Evolutionary conservation across 2,329 filamentous ascomycete genomes (phyloP).

Genomic region (Neofusicoccum umdonicola): DNA sequence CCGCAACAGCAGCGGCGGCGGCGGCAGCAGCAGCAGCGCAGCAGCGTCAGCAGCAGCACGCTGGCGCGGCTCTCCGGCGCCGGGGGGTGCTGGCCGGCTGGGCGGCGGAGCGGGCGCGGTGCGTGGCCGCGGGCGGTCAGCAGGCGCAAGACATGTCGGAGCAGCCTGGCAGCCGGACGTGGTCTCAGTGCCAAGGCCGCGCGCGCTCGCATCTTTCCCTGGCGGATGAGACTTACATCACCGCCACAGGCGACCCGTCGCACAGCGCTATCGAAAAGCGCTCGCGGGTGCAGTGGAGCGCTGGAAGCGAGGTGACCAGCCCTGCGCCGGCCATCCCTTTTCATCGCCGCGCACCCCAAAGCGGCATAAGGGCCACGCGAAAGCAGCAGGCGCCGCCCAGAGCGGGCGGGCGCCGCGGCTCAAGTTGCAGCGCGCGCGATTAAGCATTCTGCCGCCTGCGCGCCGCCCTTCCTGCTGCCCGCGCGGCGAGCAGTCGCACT

Average conservation of each 20-base stretch:
- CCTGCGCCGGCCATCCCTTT: constrained; percentile 13
- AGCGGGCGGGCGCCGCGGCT: constrained; percentile 3
- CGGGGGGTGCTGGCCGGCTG: too few relatives aligned
- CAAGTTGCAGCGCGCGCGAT: constrained; percentile 1
- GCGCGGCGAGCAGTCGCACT: neutral
- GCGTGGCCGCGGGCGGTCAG: neutral
- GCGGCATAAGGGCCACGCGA: constrained; percentile 12
- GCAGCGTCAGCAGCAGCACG: neutral
- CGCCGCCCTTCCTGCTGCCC: neutral
- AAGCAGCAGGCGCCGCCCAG: constrained; percentile 14
- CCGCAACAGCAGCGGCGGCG: neutral
- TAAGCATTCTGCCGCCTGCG: constrained; percentile 5
- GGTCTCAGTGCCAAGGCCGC: constrained; percentile 8
- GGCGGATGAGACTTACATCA: constrained; percentile 15
- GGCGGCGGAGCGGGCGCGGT: neutral
- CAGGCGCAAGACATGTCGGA: neutral
- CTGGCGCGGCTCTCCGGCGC: too few relatives aligned
- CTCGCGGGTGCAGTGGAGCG: constrained; percentile 9
- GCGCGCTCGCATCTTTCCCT: constrained; percentile 1
- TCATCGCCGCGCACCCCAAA: constrained; percentile 7
- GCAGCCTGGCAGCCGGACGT: neutral
- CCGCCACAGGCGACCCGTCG: constrained; percentile 16
- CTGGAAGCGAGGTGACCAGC: constrained; percentile 15
- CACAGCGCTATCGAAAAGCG: constrained; percentile 18
- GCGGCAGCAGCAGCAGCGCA: neutral